Conservation (phyloP, 2,329 filamentous ascomycete genomes). For the Scytalidium lignicola region DNA sequence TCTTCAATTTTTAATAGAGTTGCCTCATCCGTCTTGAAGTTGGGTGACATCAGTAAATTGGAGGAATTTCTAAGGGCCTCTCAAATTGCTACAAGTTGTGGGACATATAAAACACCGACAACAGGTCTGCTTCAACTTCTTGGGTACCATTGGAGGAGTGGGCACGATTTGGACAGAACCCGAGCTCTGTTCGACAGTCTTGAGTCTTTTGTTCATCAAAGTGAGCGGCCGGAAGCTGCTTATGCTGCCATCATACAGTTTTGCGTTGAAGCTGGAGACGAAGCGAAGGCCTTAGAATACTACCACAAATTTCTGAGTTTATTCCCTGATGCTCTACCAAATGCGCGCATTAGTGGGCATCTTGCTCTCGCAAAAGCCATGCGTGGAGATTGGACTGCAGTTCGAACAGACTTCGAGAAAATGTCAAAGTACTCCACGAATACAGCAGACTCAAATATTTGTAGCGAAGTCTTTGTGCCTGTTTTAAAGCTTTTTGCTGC, state of each 20-base stretch:
- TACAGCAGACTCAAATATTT: constrained; percentile 9
- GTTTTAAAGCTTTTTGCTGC: constrained; percentile 23
- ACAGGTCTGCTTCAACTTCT: constrained; percentile 22
- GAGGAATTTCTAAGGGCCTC: constrained; percentile 19
- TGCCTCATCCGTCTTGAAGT: constrained; percentile 17
- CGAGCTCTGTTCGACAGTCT: constrained; percentile 20
- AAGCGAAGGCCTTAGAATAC: constrained; percentile 17
- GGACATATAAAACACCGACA: constrained; percentile 12
- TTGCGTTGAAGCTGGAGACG: constrained; percentile 24
- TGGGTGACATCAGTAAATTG: constrained; percentile 10
- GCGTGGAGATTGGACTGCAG: constrained; percentile 23
- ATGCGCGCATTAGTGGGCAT: constrained; percentile 23
- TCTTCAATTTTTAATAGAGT: constrained; percentile 11
- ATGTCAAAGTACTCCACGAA: constrained; percentile 10
- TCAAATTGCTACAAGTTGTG: neutral
- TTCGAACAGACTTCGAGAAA: constrained; percentile 19
- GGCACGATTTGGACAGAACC: constrained; percentile 17
- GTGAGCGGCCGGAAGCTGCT: constrained; percentile 16
- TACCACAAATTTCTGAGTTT: constrained; percentile 10
- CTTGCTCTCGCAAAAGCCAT: constrained; percentile 26
- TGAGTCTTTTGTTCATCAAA: constrained; percentile 7
- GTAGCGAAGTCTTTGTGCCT: constrained; percentile 18
- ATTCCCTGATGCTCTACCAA: constrained; percentile 1
- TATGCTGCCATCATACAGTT: constrained; percentile 26
- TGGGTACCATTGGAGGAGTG: constrained; percentile 20